Evolutionary conservation across 2,329 filamentous ascomycete species (phyloP), one percentile per base, ranked within the genome.

Genomic region (Aspergillus hiratsukae): DNA sequence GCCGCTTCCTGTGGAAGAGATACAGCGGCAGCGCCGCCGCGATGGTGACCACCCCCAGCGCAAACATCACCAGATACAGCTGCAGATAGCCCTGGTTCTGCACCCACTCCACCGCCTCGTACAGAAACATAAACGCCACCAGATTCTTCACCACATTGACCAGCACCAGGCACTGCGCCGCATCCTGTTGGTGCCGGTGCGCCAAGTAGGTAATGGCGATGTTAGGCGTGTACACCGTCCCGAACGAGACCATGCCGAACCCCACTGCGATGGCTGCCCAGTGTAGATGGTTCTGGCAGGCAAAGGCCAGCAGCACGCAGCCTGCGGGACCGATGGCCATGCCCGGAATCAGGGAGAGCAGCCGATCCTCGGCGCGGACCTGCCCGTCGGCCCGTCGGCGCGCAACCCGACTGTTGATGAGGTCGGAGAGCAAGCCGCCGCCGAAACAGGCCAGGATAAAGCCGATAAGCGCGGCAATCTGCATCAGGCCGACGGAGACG

Each of bases 311-410:
- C 17, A 31, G 14, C 17, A 60, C 62, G 64, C 31, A 62, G 73
- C 75, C 14, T 70, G 72, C 0, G 82, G 82, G 0, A 82, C 82
- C 0, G 85, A 55, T 0, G 82, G 83, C 0, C 29, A 31, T 31
- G 10, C 29, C 29, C 1, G 29, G 29, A 31, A 31, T 11, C 10
- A 31, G 10, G 10, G 29, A 31, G 3, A 31, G 3, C 10, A 31
- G 29, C 10, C 29, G 10, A 4, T 31, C 10, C 10, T 31, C 29
- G 29, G 29, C 10, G 29, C 29, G 29, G 3, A 29, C 28, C 28
- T 29, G 9, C 28, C 28, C 9, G 9, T 10, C 9, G 28, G 9
- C 28, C 9, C 28, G 28, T 11, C 28, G 28, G 1, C 28, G 28
- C 28, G 28, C 28, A 31, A 31, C 14, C 29, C 10, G 29, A 31